Percentiles rank a stretch among this genome's conserved stretches.
These are phyloP conservation scores for Bipolaris cookei DNA, from an alignment of 2,329 filamentous ascomycete species.

Conservation along the genomic window DNA sequence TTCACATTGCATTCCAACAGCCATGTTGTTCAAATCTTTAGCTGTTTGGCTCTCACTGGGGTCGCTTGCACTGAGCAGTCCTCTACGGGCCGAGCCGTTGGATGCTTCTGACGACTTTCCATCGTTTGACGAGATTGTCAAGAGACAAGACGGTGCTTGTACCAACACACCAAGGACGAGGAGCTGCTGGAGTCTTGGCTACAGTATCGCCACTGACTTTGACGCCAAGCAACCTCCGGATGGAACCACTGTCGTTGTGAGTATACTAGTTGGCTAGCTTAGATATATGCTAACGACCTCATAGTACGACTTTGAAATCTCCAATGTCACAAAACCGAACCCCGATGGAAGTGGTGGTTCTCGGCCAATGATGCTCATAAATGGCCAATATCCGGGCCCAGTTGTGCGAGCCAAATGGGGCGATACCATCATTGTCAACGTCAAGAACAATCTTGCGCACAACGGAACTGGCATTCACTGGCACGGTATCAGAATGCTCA, in stretches of 20 bases:
- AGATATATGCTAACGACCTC: constrained; percentile 5
- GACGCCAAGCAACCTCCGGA: constrained; percentile 53
- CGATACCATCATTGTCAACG: constrained; percentile 49
- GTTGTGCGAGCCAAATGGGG: constrained; percentile 46
- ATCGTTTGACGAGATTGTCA: constrained; percentile 27
- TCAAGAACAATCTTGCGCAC: constrained; percentile 48
- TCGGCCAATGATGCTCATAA: constrained; percentile 52
- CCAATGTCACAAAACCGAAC: constrained; percentile 49
- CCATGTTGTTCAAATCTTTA: constrained; percentile 36
- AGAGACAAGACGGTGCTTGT: constrained; percentile 47
- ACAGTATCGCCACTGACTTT: constrained; percentile 55
- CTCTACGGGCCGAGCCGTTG: constrained; percentile 24
- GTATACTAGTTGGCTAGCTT: not conserved
- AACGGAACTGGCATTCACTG: constrained; percentile 61
- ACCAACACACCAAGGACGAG: constrained; percentile 50
- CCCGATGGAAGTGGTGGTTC: constrained; percentile 49
- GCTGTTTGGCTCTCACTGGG: constrained; percentile 35
- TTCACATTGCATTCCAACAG: constrained; percentile 15
- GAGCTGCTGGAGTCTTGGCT: constrained; percentile 53
- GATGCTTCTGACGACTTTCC: constrained; percentile 9
- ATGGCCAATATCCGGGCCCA: constrained; percentile 69
- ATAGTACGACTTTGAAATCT: constrained; percentile 51
- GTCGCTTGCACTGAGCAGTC: constrained; percentile 37
- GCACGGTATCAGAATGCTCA: constrained; percentile 55
- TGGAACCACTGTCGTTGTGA: constrained; percentile 45